Conservation (phyloP, 2,329 filamentous ascomycete species). For the Dothideomycetes sp. region DNA sequence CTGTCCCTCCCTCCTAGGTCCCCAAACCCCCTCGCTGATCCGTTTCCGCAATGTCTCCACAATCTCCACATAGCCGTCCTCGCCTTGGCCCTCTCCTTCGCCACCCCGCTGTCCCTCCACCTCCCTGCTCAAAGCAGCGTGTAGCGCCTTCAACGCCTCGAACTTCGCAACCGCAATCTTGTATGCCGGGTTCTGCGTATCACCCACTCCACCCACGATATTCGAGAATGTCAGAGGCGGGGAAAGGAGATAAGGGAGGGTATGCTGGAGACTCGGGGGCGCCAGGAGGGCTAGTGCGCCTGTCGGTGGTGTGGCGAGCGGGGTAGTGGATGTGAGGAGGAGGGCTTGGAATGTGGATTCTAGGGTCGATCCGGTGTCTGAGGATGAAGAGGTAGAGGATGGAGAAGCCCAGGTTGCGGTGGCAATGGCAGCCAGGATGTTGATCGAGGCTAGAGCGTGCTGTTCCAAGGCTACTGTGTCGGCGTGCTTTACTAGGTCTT, state of each 20-base stretch:
- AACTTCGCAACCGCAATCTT: slow-evolving; percentile 47
- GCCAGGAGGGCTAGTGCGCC: slow-evolving; percentile 43
- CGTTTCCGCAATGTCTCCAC: slow-evolving; percentile 29
- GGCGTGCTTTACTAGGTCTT: slow-evolving; percentile 40
- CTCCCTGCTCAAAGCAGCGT: slow-evolving; percentile 30
- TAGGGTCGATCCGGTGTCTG: too few relatives aligned
- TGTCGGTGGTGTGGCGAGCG: slow-evolving; percentile 22
- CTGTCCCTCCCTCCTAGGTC: slow-evolving; percentile 22
- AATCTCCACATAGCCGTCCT: slow-evolving; percentile 25
- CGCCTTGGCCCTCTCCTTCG: slow-evolving; percentile 11
- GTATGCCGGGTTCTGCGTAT: slow-evolving; percentile 46
- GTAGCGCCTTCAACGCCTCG: slow-evolving; percentile 42
- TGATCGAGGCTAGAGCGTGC: slow-evolving; percentile 42
- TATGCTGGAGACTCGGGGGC: slow-evolving; percentile 36
- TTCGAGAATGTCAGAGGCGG: slow-evolving; percentile 46
- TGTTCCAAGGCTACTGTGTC: slow-evolving; percentile 48
- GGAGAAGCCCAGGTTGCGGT: slow-evolving; percentile 41
- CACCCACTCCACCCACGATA: slow-evolving; percentile 46
- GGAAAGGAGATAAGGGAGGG: slow-evolving; percentile 46
- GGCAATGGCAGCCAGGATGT: slow-evolving; percentile 40
- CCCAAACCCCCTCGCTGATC: slow-evolving; percentile 31
- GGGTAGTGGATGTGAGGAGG: too few relatives aligned
- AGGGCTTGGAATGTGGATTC: too few relatives aligned
- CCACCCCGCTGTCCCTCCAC: slow-evolving; percentile 14
- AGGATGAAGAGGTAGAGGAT: slow-evolving; percentile 13